Evolutionary conservation across 2,329 filamentous ascomycete species (phyloP), one percentile per base, ranked within the genome.

Genomic region (Davidsoniella neocaledoniae): DNA sequence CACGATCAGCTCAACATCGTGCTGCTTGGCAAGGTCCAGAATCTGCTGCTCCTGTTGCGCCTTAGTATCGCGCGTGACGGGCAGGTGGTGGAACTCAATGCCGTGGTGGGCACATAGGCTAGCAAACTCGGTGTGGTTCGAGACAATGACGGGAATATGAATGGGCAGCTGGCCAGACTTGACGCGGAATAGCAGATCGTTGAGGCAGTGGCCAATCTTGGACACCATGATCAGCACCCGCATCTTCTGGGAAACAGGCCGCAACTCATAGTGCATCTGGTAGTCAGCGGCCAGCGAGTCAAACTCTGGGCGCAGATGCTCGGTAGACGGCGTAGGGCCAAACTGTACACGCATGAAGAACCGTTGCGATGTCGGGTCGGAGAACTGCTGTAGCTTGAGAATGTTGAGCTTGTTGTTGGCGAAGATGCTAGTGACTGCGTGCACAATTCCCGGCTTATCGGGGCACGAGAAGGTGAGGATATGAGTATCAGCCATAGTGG

Each of bases 311-410:
- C 60, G 63, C 44, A 86, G 67, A 55, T 73, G 65, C 17, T 68
- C 68, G 45, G 69, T 74, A 54, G 65, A 70, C 17, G 46, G 36
- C n/a, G 49, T 50, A 53, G 81, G 75, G 8, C 77, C 81, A 58
- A 90, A 90, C 64, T 88, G 84, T 57, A 90, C 83, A 61, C 85
- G 77, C 85, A 91, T 90, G 68, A 91, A 91, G 70, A 91, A 91
- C 52, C 74, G 81, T 61, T 83, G 68, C 17, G 80, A 83, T 21
- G 70, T 74, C 23, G 79, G 76, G 65, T 90, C 85, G 40, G 79
- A 83, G 70, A 86, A 91, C 66, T 91, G 85, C 66, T 87, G 84
- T 55, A 87, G 75, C 65, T 91, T 83, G 55, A 90, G 70, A 61
- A 91, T 85, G 65, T 87, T 91, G 66, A 88, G 73, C 58, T 77